These are phyloP conservation scores for Sarcomyxa edulis DNA, from an alignment of 768 basidiomycete species.

Conservation along the genomic window DNA sequence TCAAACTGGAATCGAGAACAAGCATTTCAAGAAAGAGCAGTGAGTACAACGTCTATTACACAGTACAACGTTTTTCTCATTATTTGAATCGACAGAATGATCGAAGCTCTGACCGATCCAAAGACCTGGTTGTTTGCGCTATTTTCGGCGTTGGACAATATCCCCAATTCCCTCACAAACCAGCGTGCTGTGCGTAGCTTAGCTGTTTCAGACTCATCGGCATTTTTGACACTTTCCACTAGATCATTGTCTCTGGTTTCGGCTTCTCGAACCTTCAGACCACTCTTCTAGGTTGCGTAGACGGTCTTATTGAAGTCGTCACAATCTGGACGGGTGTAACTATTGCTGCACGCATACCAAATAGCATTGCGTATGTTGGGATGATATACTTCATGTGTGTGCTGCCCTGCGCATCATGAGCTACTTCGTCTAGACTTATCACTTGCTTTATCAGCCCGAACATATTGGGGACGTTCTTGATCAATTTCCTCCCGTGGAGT, in stretches of 20 bases:
- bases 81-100: slow-evolving; percentile 41
- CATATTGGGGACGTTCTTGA: slow-evolving; percentile 64
- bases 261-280: slow-evolving; percentile 64
- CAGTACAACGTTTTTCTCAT: not conserved
- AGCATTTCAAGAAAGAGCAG: slow-evolving; percentile 75
- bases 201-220: no score
- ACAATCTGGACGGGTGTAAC: slow-evolving; percentile 39
- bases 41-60: slow-evolving; percentile 29
- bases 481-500: slow-evolving; percentile 56
- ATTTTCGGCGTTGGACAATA: slow-evolving; percentile 52
- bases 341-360: slow-evolving; percentile 50
- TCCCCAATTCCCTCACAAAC: no score
- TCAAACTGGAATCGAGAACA: slow-evolving; percentile 80
- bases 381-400: slow-evolving; percentile 58
- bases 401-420: no score
- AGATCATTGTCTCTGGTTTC: slow-evolving; percentile 67
- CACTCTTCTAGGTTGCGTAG: slow-evolving; percentile 71
- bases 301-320: slow-evolving; percentile 62
- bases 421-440: no score
- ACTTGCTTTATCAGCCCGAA: no score
- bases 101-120: slow-evolving; percentile 64
- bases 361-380: slow-evolving; percentile 67
- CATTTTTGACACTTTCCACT: no score
- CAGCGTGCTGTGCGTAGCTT: no score
- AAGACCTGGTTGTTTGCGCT: slow-evolving; percentile 71